phyloP scores from a whole-genome alignment of 805 yeast species.

The Yarrowia sp. region DNA sequence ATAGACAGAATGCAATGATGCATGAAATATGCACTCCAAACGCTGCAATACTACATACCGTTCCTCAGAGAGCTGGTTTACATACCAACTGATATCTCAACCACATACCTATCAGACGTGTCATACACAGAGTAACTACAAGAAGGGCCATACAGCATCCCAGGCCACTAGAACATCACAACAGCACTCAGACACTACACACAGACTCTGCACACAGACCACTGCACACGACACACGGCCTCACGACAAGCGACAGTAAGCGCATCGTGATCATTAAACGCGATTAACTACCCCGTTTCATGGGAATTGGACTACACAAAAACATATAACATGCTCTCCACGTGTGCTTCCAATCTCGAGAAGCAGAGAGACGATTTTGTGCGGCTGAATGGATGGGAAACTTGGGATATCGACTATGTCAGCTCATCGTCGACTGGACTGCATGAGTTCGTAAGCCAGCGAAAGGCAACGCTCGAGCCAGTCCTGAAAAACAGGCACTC shows the following conservation, averaged over 20 bases:
- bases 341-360: constrained; percentile 21
- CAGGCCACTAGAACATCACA: not conserved
- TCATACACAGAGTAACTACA: not conserved
- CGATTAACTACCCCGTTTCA: not conserved
- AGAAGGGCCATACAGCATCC: not conserved
- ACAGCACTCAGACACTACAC: not conserved
- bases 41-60: not conserved
- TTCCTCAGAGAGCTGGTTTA: not conserved
- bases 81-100: not conserved
- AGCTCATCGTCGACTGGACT: not conserved
- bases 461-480: not conserved
- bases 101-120: constrained; percentile 13
- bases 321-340: constrained; percentile 1
- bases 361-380: constrained; percentile 17
- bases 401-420: not conserved
- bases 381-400: constrained; percentile 12
- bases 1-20: constrained; percentile 1
- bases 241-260: not conserved
- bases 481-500: not conserved
- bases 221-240: not conserved
- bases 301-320: not conserved
- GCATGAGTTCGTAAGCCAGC: not conserved
- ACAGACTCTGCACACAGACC: too few species aligned
- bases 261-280: not conserved
- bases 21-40: constrained; percentile 8